These are phyloP conservation scores for Lasiosphaeria miniovina DNA, from an alignment of 495 filamentous ascomycete species.

Conservation along the genomic window DNA sequence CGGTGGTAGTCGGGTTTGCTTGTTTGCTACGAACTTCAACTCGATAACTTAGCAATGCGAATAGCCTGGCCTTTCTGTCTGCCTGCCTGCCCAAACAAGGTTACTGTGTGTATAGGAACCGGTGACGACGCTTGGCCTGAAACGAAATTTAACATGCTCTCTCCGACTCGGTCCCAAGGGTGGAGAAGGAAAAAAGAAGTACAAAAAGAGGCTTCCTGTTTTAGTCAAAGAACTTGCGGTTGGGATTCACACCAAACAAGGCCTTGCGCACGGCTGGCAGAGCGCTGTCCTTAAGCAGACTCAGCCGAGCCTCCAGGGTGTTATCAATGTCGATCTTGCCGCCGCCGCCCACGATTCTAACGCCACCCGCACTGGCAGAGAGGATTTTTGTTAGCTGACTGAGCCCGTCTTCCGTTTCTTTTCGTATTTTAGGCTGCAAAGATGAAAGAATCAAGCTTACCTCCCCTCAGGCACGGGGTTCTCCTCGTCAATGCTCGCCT, in stretches of 20 bases:
- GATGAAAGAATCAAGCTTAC: constrained; percentile 54
- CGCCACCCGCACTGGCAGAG: constrained; percentile 69
- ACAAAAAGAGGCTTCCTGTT: not conserved
- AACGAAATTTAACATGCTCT: not conserved
- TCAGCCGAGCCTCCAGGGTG: constrained; percentile 89
- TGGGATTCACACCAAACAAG: constrained; percentile 87
- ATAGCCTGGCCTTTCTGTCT: not conserved
- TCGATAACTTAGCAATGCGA: too few species aligned
- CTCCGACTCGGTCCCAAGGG: too few species aligned
- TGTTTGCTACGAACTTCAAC: too few species aligned
- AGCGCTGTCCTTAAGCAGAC: constrained; percentile 75
- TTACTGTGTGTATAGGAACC: not conserved
- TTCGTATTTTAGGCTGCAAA: not conserved
- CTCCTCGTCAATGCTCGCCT: constrained; percentile 66
- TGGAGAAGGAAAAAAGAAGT: not conserved
- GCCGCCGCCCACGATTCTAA: constrained; percentile 71
- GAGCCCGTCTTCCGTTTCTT: not conserved
- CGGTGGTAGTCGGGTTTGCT: not conserved
- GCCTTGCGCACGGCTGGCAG: constrained; percentile 80
- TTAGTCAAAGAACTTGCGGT: constrained; percentile 93
- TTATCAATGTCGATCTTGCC: constrained; percentile 99
- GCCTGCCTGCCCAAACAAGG: not conserved
- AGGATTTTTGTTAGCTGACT: not conserved
- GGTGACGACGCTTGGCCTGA: not conserved
- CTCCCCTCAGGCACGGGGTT: constrained; percentile 76